Conservation (phyloP, 371 early-diverging fungal species). For the Lichtheimia hyalospora region DNA sequence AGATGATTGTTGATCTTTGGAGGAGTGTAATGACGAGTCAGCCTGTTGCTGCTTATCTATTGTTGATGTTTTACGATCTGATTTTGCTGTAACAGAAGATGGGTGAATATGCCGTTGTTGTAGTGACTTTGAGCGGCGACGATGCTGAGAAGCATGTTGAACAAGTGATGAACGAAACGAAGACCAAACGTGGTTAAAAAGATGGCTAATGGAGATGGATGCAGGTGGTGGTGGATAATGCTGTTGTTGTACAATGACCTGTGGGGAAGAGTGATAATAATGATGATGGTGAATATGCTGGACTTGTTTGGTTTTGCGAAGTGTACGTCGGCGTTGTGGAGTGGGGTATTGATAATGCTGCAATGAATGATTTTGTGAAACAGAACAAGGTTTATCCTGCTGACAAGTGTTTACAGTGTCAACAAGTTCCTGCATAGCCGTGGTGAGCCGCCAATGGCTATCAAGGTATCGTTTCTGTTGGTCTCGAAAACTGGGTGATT, state of each 20-base stretch:
- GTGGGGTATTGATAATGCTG: neutral
- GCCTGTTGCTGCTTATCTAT: neutral
- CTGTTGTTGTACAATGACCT: neutral
- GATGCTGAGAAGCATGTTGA: neutral
- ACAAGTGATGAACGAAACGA: neutral
- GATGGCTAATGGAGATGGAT: neutral
- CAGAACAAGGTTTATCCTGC: neutral
- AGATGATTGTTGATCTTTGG: neutral
- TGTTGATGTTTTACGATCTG: neutral
- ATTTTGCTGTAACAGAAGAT: conserved; percentile 1
- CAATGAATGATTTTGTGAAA: neutral
- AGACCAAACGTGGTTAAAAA: neutral
- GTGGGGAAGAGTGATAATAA: neutral
- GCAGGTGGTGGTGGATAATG: neutral
- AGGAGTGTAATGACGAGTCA: neutral
- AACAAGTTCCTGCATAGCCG: conserved; percentile 8
- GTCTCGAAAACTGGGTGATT: neutral
- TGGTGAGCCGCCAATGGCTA: conserved; percentile 4
- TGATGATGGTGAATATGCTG: conserved; percentile 7
- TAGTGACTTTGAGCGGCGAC: neutral
- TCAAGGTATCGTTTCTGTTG: conserved; percentile 7
- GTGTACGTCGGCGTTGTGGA: neutral
- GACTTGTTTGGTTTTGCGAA: neutral
- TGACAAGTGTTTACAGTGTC: neutral
- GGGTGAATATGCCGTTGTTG: neutral